phyloP scores from a whole-genome alignment of 345 rosid species.

The Eucalyptus microcorys region DNA sequence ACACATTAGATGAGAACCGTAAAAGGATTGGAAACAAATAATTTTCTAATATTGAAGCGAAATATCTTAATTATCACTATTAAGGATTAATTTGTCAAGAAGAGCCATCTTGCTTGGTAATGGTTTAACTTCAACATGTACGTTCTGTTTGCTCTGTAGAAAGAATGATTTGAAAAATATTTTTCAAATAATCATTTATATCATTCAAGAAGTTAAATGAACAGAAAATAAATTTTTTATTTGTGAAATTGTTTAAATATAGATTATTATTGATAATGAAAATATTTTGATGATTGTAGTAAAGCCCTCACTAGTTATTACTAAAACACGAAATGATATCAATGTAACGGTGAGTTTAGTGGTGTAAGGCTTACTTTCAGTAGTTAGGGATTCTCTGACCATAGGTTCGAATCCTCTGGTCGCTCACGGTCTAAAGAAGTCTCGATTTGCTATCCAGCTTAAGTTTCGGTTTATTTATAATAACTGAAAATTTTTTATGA shows the following conservation, averaged over 20 bases:
- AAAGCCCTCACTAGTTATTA: background rate
- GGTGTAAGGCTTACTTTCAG: background rate
- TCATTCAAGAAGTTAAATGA: background rate
- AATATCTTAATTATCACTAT: background rate
- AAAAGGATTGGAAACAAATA: background rate
- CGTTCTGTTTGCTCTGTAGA: background rate
- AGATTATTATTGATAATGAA: background rate
- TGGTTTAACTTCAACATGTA: background rate
- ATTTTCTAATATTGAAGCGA: background rate
- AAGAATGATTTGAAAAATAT: background rate
- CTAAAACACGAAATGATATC: background rate
- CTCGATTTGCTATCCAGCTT: background rate
- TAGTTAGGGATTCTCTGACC: background rate
- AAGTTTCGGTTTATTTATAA: too few relatives aligned
- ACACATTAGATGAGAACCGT: background rate
- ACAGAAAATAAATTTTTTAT: fast-evolving
- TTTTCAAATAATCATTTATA: background rate
- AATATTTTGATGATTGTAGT: background rate
- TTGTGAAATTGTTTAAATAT: background rate
- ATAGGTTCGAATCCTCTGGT: background rate
- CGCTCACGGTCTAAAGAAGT: background rate
- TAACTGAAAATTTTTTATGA: too few relatives aligned
- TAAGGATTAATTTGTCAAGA: background rate
- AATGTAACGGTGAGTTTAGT: background rate
- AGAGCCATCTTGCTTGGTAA: background rate